phyloP scores from a whole-genome alignment of 495 filamentous ascomycete species.

The Lasiosphaeris hirsuta region DNA sequence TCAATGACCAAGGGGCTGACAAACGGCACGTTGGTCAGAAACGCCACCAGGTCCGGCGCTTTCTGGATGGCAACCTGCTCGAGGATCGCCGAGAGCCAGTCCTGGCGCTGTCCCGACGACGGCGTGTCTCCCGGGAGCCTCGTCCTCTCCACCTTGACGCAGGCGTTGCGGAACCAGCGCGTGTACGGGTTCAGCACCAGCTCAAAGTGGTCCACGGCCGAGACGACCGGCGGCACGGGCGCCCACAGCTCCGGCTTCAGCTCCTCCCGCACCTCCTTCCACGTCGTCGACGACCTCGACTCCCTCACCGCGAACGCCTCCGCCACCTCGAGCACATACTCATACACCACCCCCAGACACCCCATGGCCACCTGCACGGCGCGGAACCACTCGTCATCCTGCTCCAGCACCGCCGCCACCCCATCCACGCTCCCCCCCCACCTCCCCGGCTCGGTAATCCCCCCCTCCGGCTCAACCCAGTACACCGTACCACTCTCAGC shows the following conservation, averaged over 20 bases:
- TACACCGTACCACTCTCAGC: constrained; percentile 14
- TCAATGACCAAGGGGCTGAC: constrained; percentile 1
- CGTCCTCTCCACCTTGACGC: constrained; percentile 8
- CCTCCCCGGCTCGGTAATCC: constrained; percentile 13
- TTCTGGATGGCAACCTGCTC: constrained; percentile 1
- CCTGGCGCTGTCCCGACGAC: neutral
- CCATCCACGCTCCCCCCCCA: constrained; percentile 9
- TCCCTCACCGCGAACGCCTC: constrained; percentile 9
- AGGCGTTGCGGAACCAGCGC: neutral
- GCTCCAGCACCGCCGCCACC: constrained; percentile 15
- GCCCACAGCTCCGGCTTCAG: neutral
- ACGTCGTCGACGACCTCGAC: constrained; percentile 4
- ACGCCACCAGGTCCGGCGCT: neutral
- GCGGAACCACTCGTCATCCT: constrained; percentile 17
- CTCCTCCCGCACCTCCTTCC: constrained; percentile 7
- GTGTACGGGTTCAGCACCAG: constrained; percentile 16
- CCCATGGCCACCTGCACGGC: constrained; percentile 15
- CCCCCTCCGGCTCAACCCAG: constrained; percentile 10
- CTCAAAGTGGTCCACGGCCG: constrained; percentile 13
- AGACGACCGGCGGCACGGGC: neutral
- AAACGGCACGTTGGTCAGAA: neutral
- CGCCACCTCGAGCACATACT: constrained; percentile 6
- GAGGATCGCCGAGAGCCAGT: neutral
- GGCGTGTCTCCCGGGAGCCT: neutral
- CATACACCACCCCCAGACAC: constrained; percentile 16